A percentile compares a stretch with the other conserved stretches of the same genome.
Evolutionary conservation across 768 basidiomycete genomes (phyloP).

Genomic region (Porphyrellus cyaneotinctus): DNA sequence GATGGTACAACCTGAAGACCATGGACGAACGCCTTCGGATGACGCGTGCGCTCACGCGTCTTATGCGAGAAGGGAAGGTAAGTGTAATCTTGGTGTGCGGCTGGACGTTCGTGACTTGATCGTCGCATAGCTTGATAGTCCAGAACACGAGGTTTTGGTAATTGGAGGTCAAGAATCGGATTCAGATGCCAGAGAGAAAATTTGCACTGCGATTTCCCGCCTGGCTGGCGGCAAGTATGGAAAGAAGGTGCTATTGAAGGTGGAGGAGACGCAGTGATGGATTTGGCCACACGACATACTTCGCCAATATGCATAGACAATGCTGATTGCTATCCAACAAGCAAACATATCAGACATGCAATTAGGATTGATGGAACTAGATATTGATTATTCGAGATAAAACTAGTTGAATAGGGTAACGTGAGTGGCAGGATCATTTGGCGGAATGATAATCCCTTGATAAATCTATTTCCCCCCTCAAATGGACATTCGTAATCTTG

Average conservation of each 20-base stretch:
- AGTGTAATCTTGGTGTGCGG: slow-evolving; percentile 5
- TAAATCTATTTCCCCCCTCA: slow-evolving; percentile 83
- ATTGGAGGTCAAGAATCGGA: slow-evolving; percentile 43
- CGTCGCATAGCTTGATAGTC: slow-evolving; percentile 53
- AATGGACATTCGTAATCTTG: slow-evolving; percentile 85
- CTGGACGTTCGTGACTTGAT: slow-evolving; percentile 1
- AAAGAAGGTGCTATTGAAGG: slow-evolving; percentile 46
- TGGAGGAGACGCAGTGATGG: slow-evolving; percentile 29
- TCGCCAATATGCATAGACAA: neutral
- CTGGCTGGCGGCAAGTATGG: slow-evolving; percentile 38
- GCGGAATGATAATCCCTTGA: slow-evolving; percentile 59
- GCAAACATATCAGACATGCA: neutral
- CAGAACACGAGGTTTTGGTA: slow-evolving; percentile 64
- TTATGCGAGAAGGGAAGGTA: slow-evolving; percentile 56
- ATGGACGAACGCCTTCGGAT: slow-evolving; percentile 47
- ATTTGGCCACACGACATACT: neutral
- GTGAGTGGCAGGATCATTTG: slow-evolving; percentile 10
- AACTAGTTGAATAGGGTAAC: neutral
- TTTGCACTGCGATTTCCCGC: slow-evolving; percentile 34
- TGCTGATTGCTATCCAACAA: neutral
- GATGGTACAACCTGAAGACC: slow-evolving; percentile 57
- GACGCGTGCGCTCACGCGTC: slow-evolving; percentile 46
- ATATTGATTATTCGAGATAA: neutral
- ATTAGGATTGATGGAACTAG: neutral
- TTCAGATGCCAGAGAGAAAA: slow-evolving; percentile 29